Evolutionary conservation across 768 basidiomycete species (phyloP).

Genomic region (Postia placenta): DNA sequence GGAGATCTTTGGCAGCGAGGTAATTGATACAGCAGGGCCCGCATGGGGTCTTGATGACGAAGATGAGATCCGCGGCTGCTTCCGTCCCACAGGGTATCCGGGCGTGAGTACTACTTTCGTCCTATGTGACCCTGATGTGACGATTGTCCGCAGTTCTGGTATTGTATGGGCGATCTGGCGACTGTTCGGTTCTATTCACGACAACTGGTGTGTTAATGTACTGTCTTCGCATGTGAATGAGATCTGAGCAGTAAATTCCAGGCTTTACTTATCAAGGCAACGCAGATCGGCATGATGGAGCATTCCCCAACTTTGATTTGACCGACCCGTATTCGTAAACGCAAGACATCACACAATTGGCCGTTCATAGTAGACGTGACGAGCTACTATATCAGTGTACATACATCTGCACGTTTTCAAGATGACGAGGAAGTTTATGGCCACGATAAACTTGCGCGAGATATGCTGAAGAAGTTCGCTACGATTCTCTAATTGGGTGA

Average conservation of each 20-base stretch:
- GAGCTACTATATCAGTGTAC: no score
- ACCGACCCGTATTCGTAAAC: no score
- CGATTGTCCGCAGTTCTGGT: constrained; percentile 31
- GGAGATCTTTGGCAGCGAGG: constrained; percentile 30
- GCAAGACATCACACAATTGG: no score
- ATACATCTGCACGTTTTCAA: no score
- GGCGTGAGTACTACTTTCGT: constrained; percentile 24
- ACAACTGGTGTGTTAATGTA: constrained; percentile 23
- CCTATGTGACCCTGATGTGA: background rate
- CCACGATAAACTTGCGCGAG: no score
- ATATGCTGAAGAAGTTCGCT: no score
- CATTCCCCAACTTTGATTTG: background rate
- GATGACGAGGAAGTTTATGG: no score
- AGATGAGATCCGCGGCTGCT: constrained; percentile 32
- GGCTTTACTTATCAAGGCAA: constrained; percentile 32
- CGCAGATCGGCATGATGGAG: constrained; percentile 17
- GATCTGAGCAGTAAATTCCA: no score
- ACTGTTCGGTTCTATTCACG: constrained; percentile 29
- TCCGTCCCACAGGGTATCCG: constrained; percentile 36
- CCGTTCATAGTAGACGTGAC: no score
- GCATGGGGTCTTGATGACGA: constrained; percentile 39
- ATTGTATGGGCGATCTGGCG: constrained; percentile 31
- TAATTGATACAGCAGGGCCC: constrained; percentile 23
- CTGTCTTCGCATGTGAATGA: background rate
- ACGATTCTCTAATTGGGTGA: no score